These are phyloP conservation scores for Talaromyces stipitatus DNA, from an alignment of 495 filamentous ascomycete genomes.

Conservation along the genomic window DNA sequence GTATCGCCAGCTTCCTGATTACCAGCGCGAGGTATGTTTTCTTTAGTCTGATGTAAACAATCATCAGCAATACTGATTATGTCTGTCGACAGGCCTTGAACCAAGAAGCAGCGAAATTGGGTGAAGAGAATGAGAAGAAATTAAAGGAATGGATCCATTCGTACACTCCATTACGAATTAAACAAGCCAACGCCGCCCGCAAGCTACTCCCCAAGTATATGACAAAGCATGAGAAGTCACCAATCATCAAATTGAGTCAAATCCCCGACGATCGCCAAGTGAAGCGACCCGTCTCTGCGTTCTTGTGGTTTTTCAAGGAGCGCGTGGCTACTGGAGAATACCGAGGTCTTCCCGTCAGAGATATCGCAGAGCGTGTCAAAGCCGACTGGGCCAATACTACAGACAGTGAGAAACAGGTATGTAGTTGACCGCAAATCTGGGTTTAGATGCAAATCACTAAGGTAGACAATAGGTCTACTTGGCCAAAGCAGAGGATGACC, in stretches of 20 bases:
- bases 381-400: slow-evolving; percentile 51
- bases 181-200: slow-evolving; percentile 58
- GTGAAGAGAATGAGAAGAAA: slow-evolving; percentile 34
- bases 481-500: neutral
- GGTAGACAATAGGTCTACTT: neutral
- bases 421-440: neutral
- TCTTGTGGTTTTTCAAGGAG: slow-evolving; percentile 36
- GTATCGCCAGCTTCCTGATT: slow-evolving; percentile 16
- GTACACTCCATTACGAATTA: slow-evolving; percentile 49
- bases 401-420: slow-evolving; percentile 40
- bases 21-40: slow-evolving; percentile 30
- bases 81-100: slow-evolving; percentile 35
- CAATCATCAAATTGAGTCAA: slow-evolving; percentile 1
- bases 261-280: slow-evolving; percentile 55
- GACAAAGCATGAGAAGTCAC: slow-evolving; percentile 5
- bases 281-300: slow-evolving; percentile 35
- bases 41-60: neutral
- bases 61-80: neutral
- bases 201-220: slow-evolving; percentile 26
- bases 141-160: slow-evolving; percentile 51
- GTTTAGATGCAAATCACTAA: neutral
- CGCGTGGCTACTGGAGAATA: slow-evolving; percentile 41
- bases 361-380: slow-evolving; percentile 21
- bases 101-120: slow-evolving; percentile 34
- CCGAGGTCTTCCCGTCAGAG: slow-evolving; percentile 18